A percentile compares a stretch with the other conserved stretches of the same genome.
Evolutionary conservation across 495 filamentous ascomycete genomes (phyloP).

Genomic region (Neurospora sp.): DNA sequence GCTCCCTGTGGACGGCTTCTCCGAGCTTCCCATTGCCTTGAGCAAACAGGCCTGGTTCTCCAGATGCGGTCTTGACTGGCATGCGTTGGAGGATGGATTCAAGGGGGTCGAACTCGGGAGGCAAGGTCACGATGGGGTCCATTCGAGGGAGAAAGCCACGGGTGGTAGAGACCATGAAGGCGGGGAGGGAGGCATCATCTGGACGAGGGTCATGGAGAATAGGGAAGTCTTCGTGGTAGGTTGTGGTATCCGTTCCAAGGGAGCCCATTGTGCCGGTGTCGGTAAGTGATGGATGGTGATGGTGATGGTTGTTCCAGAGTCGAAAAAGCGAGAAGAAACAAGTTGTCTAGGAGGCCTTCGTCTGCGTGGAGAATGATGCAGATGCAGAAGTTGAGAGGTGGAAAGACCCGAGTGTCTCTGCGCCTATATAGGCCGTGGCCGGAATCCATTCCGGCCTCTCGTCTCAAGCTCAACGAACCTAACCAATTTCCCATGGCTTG

Average conservation of each 20-base stretch:
- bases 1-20: conserved; percentile 49
- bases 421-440: conserved; percentile 49
- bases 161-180: conserved; percentile 81
- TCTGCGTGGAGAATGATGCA: conserved; percentile 3
- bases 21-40: conserved; percentile 49
- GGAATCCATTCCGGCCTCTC: conserved; percentile 53
- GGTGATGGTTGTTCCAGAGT: neutral
- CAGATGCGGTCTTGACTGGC: conserved; percentile 59
- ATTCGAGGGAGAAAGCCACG: conserved; percentile 67
- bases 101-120: conserved; percentile 58
- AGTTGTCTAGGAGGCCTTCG: neutral
- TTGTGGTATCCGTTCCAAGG: conserved; percentile 12
- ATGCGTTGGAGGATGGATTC: conserved; percentile 61
- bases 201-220: conserved; percentile 31
- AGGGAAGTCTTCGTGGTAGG: conserved; percentile 16
- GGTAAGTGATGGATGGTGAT: conserved; percentile 7
- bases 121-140: conserved; percentile 51
- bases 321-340: neutral
- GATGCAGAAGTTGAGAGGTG: conserved; percentile 6
- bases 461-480: neutral
- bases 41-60: conserved; percentile 67
- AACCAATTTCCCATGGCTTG: neutral
- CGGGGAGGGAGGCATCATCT: conserved; percentile 45
- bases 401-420: conserved; percentile 24
- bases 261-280: conserved; percentile 27